These are phyloP conservation scores for Punctularia strigosozonata DNA, from an alignment of 768 basidiomycete species.

Conservation along the genomic window DNA sequence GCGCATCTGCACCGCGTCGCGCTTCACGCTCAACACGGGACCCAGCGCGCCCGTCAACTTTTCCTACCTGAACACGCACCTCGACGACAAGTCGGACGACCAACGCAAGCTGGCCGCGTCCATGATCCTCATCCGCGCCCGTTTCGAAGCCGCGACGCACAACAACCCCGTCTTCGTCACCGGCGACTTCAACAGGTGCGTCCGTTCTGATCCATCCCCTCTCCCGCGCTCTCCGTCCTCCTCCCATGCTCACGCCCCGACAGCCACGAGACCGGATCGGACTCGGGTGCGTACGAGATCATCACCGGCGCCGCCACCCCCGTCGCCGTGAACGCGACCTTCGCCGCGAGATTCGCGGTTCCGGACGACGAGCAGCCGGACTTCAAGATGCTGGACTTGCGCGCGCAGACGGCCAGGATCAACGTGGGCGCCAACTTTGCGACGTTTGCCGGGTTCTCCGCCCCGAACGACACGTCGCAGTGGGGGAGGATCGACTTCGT, in stretches of 20 bases:
- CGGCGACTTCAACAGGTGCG: slow-evolving; percentile 52
- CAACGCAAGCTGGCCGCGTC: slow-evolving; percentile 41
- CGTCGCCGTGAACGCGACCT: slow-evolving; percentile 28
- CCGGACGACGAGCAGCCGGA: slow-evolving; percentile 16
- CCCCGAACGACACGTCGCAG: slow-evolving; percentile 23
- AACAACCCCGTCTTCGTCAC: slow-evolving; percentile 32
- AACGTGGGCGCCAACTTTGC: slow-evolving; percentile 33
- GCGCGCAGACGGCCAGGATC: slow-evolving; percentile 26
- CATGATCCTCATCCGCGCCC: slow-evolving; percentile 35
- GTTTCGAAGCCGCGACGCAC: slow-evolving; percentile 32
- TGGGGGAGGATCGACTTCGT: slow-evolving; percentile 40
- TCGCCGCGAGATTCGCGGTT: slow-evolving; percentile 28
- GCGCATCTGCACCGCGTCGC: slow-evolving; percentile 36
- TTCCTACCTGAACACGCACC: slow-evolving; percentile 38
- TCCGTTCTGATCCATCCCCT: too few relatives aligned
- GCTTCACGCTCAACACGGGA: slow-evolving; percentile 18
- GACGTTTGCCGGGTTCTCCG: slow-evolving; percentile 39
- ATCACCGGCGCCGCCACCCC: slow-evolving; percentile 30
- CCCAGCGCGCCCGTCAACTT: slow-evolving; percentile 15
- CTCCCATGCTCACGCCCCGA: too few relatives aligned
- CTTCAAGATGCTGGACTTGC: slow-evolving; percentile 35
- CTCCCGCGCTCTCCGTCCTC: too few relatives aligned
- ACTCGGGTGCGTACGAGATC: slow-evolving; percentile 39
- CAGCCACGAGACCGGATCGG: slow-evolving; percentile 27
- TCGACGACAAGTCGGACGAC: slow-evolving; percentile 41